Conservation (phyloP, 108 stramenopile species). For the Stephanodiscus triporus region DNA sequence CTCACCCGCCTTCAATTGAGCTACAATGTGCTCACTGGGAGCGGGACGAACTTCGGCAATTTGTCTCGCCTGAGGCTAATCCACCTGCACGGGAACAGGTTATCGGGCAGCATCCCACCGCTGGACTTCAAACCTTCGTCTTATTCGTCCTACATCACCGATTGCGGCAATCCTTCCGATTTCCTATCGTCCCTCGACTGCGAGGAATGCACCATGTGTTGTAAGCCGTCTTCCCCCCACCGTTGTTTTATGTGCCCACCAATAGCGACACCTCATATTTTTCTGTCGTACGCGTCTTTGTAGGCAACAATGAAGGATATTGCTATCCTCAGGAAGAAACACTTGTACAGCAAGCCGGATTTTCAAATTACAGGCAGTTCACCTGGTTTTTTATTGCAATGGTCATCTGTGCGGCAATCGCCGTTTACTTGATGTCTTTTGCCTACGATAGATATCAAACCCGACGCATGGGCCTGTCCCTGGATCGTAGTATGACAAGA, state of each 20-base stretch:
- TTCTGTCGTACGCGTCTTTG: background rate
- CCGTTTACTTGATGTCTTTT: background rate
- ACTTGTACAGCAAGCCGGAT: background rate
- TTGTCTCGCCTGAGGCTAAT: background rate
- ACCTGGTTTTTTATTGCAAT: background rate
- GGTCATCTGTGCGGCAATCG: background rate
- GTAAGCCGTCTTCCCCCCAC: background rate
- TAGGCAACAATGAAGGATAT: background rate
- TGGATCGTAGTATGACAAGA: background rate
- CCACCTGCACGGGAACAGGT: slow-evolving; percentile 1
- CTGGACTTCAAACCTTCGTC: background rate
- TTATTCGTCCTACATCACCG: slow-evolving; percentile 4
- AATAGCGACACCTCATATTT: background rate
- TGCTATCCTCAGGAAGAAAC: background rate
- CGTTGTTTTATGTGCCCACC: background rate
- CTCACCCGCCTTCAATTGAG: background rate
- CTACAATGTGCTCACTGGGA: background rate
- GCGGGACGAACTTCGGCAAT: background rate
- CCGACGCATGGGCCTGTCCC: too few relatives aligned
- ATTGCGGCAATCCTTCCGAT: slow-evolving; percentile 7
- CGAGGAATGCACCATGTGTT: slow-evolving; percentile 16
- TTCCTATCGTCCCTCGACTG: background rate
- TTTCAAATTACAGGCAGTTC: background rate
- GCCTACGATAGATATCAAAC: background rate
- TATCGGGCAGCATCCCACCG: slow-evolving; percentile 5